Evolutionary conservation across 2,329 filamentous ascomycete species (phyloP).

Genomic region (Colletotrichum shisoi): DNA sequence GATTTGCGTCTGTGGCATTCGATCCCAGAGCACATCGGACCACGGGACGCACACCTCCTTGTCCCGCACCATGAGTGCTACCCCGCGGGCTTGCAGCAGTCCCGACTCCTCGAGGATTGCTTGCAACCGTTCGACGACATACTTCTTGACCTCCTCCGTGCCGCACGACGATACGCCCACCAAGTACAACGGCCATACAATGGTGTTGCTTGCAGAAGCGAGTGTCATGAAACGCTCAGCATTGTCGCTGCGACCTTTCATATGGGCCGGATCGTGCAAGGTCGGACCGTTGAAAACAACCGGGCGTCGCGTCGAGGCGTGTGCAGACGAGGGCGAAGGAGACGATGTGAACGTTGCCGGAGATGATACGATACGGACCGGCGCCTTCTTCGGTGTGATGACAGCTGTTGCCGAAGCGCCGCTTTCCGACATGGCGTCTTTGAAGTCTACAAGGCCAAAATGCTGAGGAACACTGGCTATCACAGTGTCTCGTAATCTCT

Average conservation of each 20-base stretch:
- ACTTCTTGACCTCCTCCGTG: slow-evolving; percentile 52
- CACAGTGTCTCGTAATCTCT: slow-evolving; percentile 53
- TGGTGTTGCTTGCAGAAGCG: slow-evolving; percentile 57
- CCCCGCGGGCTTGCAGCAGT: slow-evolving; percentile 54
- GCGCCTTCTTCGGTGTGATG: slow-evolving; percentile 45
- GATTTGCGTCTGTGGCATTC: slow-evolving; percentile 45
- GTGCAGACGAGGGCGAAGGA: slow-evolving; percentile 41
- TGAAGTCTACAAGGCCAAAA: slow-evolving; percentile 57
- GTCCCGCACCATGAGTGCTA: slow-evolving; percentile 54
- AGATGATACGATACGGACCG: slow-evolving; percentile 46
- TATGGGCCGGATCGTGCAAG: slow-evolving; percentile 53
- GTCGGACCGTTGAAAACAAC: slow-evolving; percentile 44
- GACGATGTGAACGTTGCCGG: slow-evolving; percentile 44
- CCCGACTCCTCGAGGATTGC: slow-evolving; percentile 57
- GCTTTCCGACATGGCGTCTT: slow-evolving; percentile 47
- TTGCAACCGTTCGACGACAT: slow-evolving; percentile 55
- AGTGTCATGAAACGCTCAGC: slow-evolving; percentile 59
- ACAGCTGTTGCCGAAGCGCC: slow-evolving; percentile 42
- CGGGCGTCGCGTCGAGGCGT: slow-evolving; percentile 11
- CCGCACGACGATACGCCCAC: slow-evolving; percentile 59
- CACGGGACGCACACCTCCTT: slow-evolving; percentile 46
- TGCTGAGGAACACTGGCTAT: slow-evolving; percentile 60
- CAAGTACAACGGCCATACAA: slow-evolving; percentile 61
- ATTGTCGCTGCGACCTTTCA: slow-evolving; percentile 48
- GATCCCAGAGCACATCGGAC: slow-evolving; percentile 40